Base-by-base conservation (phyloP, 306 rosid genomes). In the peach (Prunus persica) region DNA sequence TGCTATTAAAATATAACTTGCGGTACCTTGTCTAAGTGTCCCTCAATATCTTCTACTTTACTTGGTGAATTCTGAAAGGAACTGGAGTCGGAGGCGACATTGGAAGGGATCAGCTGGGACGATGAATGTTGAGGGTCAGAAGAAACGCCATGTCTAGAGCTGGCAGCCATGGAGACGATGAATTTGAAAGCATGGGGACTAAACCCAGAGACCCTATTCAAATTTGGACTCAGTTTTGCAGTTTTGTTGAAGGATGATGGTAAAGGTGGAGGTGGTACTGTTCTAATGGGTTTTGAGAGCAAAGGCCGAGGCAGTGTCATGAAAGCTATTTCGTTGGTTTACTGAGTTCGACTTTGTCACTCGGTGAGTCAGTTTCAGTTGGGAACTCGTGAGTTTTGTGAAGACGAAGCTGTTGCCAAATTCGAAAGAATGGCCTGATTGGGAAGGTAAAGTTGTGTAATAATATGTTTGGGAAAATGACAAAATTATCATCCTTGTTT, bases 221-320 rank as follows among this genome's bases (percentile, higher is more conserved):
- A 79, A 41, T 66, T 71, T 5, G 80, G 62, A 65, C 16, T 49
- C 11, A 79, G 78, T 47, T 76, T 75, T 0, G 70, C 78, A 76
- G 52, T 81, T 73, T 24, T 80, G 49, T 30, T 6, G 18, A 51
- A 58, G 69, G 49, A 14, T 34, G 70, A 14, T 20, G 81, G 38
- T 58, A 28, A 24, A 30, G 18, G 58, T 8, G 22, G 20, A 5
- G 78, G 60, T 3, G 82, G 73, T 22, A 78, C 14, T 63, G 71
- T 19, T 55, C 52, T 79, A 64, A 79, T 52, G 22, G 88, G 81
- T 32, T 75, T 52, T 16, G 77, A 49, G 34, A 71, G 11, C 77
- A 85, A 80, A 70, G 91, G 41, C n/a, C 85, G 82, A 11, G 76
- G 83, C 7, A 82, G 78, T 57, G 81, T 84, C 95, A 89, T 91